Base-by-base conservation (phyloP, 2,329 filamentous ascomycete genomes). In the Seiridium unicorne region DNA sequence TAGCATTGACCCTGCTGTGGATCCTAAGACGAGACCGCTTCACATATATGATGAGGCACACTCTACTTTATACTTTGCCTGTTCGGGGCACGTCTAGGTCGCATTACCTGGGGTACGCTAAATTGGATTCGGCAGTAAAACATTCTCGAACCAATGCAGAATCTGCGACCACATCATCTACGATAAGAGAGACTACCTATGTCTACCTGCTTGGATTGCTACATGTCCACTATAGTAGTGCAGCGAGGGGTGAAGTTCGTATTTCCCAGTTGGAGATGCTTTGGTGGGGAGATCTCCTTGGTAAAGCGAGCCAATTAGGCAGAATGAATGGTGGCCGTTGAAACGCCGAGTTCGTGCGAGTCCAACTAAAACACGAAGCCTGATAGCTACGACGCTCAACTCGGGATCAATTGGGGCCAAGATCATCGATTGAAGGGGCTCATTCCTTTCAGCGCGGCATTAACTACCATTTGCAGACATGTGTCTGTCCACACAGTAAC, bases 71-170 rank as follows among this genome's bases (percentile, higher is more conserved):
- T 46, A 31, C 38, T 55, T 36, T 48, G 31, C 55, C 32, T 38
- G 18, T 47, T 44, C 44, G 42, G 35, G 42, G 18, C 26, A 8
- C 4, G 8, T 46, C 34, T n/a, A 51, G 32, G 46, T 58, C 31
- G 46, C 46, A 58, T 49, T 48, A n/a, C 34, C 44, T 44, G 18
- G 55, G 55, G n/a, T 46, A 26, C 55, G 34, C 55, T 58, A 58
- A 26, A 26, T 36, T 44, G 13, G 11, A 49, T 58, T 40, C 26
- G 46, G 55, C 55, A 58, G 44, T 51, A 51, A 51, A 40, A 58
- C 46, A 32, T 58, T 58, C 55, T 58, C 55, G 55, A 58, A 58
- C 32, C 6, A 36, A 34, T 46, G 46, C 38, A 46, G 55, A 58
- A 58, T 31, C 26, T 58, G 35, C 44, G 55, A 57, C 13, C 18